Evolutionary conservation across 768 basidiomycete species (phyloP).

Genomic region (Leccinum boreale): DNA sequence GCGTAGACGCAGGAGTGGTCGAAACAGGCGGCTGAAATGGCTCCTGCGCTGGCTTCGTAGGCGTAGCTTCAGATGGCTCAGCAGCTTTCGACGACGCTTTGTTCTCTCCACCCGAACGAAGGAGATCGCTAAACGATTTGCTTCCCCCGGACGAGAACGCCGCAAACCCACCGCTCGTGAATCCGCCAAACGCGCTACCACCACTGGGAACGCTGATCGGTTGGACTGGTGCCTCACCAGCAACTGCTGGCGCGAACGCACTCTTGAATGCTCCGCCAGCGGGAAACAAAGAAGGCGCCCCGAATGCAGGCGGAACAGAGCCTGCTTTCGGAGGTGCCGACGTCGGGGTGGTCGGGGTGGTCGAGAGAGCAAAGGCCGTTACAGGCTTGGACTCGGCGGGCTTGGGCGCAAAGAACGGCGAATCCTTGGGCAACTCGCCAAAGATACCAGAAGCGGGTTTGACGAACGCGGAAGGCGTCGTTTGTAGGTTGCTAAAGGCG

Average conservation of each 20-base stretch:
- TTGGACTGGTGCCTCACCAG: conserved; percentile 3
- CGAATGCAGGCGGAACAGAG: conserved; percentile 34
- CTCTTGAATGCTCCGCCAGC: conserved; percentile 22
- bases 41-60: conserved; percentile 1
- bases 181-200: conserved; percentile 26
- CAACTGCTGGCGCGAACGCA: conserved; percentile 13
- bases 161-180: conserved; percentile 43
- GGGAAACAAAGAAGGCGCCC: conserved; percentile 33
- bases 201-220: conserved; percentile 11
- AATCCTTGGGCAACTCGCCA: conserved; percentile 37
- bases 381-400: conserved; percentile 31
- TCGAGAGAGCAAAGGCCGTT: conserved; percentile 37
- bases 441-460: conserved; percentile 37
- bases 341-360: conserved; percentile 14
- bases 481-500: conserved; percentile 41
- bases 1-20: conserved; percentile 13
- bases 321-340: conserved; percentile 23
- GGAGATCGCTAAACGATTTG: conserved; percentile 61
- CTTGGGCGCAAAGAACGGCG: conserved; percentile 52
- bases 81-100: conserved; percentile 17
- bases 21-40: conserved; percentile 1
- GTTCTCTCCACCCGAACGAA: conserved; percentile 40
- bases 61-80: conserved; percentile 16
- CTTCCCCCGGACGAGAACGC: conserved; percentile 45
- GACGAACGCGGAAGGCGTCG: conserved; percentile 33